Evolutionary conservation across 768 basidiomycete species (phyloP).

Genomic region (Lentinus brumalis): DNA sequence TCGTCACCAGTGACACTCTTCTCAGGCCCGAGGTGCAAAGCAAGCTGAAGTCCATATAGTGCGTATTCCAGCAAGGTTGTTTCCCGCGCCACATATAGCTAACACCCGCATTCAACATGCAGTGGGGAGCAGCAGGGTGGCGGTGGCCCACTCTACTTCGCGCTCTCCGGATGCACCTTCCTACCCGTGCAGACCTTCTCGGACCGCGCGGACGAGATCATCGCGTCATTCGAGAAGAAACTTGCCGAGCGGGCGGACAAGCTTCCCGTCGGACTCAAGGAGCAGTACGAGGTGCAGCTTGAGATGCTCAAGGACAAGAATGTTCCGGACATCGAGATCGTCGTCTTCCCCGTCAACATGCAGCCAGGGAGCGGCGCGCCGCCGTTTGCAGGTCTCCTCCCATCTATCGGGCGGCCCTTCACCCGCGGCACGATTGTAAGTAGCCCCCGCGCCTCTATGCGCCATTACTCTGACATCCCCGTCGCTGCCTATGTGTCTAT

Average conservation of each 20-base stretch:
- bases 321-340: slow-evolving; percentile 25
- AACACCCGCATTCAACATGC: too few species aligned
- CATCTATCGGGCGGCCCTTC: slow-evolving; percentile 30
- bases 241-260: neutral
- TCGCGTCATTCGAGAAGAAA: neutral
- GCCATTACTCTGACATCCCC: neutral
- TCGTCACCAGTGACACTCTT: slow-evolving; percentile 10
- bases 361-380: neutral
- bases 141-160: too few species aligned
- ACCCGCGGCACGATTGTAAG: slow-evolving; percentile 35
- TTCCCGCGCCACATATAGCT: too few species aligned
- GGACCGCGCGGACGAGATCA: neutral
- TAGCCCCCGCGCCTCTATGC: neutral
- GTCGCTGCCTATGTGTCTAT: neutral
- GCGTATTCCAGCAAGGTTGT: neutral
- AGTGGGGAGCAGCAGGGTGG: too few species aligned
- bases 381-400: slow-evolving; percentile 16
- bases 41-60: slow-evolving; percentile 9
- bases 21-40: neutral
- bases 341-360: slow-evolving; percentile 21
- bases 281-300: slow-evolving; percentile 30
- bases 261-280: slow-evolving; percentile 20
- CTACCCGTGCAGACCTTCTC: too few species aligned
- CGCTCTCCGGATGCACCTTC: too few species aligned
- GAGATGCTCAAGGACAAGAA: slow-evolving; percentile 20